Conservation (phyloP, 352 stramenopile genomes). For the Phytopythium chamaehyphon region DNA sequence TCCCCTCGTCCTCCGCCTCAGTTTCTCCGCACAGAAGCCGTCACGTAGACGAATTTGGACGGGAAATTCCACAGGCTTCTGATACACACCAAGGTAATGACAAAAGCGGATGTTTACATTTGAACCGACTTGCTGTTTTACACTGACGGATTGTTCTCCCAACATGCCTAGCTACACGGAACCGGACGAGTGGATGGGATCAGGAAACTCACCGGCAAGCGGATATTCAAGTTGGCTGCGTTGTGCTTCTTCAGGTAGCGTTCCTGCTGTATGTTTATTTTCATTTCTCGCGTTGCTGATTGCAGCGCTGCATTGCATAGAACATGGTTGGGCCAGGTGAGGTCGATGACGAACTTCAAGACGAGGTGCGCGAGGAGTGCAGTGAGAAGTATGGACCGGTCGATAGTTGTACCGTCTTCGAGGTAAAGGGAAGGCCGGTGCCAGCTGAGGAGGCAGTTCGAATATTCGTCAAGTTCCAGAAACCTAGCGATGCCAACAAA, state of each 20-base stretch:
- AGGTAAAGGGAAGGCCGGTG: constrained; percentile 38
- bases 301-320: constrained; percentile 23
- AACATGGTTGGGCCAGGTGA: constrained; percentile 91
- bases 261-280: neutral
- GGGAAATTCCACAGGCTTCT: constrained; percentile 7
- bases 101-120: neutral
- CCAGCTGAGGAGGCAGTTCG: constrained; percentile 72
- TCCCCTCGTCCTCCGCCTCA: neutral
- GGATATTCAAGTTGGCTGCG: constrained; percentile 11
- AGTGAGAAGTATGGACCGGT: constrained; percentile 79
- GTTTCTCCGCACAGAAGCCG: neutral
- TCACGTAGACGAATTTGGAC: constrained; percentile 26
- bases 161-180: neutral
- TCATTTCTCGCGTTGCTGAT: neutral
- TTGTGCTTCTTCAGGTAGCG: constrained; percentile 31
- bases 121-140: neutral
- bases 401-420: constrained; percentile 67
- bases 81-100: constrained; percentile 1
- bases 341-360: constrained; percentile 85
- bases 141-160: neutral
- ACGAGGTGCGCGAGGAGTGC: constrained; percentile 88
- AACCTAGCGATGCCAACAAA: constrained; percentile 67
- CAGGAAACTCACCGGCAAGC: constrained; percentile 7
- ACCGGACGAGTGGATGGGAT: constrained; percentile 19
- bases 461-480: constrained; percentile 88